Conservation (phyloP, 768 basidiomycete genomes). For the Pulveroboletus sp. region DNA sequence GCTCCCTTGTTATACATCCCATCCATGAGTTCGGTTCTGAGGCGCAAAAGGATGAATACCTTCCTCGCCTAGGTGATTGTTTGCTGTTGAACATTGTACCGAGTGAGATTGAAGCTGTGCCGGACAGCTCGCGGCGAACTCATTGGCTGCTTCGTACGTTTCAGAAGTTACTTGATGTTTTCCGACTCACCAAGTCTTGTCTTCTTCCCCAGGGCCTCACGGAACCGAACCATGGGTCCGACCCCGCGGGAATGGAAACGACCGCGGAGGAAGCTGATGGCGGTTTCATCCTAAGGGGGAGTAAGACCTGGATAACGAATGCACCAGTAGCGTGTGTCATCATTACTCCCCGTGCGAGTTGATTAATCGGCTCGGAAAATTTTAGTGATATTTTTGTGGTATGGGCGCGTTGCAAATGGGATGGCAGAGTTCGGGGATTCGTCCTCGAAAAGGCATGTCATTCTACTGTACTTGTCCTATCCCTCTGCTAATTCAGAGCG, state of each 20-base stretch:
- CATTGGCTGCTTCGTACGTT: constrained; percentile 85
- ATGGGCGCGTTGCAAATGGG: constrained; percentile 96
- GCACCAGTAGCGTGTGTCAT: constrained; percentile 76
- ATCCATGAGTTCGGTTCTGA: constrained; percentile 86
- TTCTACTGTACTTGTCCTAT: neutral
- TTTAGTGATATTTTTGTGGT: constrained; percentile 81
- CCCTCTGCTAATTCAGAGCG: neutral
- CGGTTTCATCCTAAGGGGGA: constrained; percentile 81
- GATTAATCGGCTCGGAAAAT: constrained; percentile 8
- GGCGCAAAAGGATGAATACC: constrained; percentile 85
- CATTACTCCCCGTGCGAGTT: neutral
- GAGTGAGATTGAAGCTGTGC: constrained; percentile 5
- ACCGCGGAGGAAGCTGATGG: constrained; percentile 80
- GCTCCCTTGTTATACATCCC: constrained; percentile 94
- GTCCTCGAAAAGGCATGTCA: constrained; percentile 74
- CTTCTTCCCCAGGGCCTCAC: constrained; percentile 67
- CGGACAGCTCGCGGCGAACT: constrained; percentile 73
- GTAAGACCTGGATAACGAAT: constrained; percentile 98
- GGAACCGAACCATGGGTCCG: constrained; percentile 95
- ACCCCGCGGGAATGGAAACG: constrained; percentile 97
- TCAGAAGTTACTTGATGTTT: neutral
- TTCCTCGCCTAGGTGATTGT: constrained; percentile 70
- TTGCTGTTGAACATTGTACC: neutral
- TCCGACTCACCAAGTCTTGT: neutral
- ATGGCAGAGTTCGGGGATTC: constrained; percentile 85